Base-by-base conservation (phyloP, 2,329 filamentous ascomycete genomes). In the Arthrobotrys entomopaga region DNA sequence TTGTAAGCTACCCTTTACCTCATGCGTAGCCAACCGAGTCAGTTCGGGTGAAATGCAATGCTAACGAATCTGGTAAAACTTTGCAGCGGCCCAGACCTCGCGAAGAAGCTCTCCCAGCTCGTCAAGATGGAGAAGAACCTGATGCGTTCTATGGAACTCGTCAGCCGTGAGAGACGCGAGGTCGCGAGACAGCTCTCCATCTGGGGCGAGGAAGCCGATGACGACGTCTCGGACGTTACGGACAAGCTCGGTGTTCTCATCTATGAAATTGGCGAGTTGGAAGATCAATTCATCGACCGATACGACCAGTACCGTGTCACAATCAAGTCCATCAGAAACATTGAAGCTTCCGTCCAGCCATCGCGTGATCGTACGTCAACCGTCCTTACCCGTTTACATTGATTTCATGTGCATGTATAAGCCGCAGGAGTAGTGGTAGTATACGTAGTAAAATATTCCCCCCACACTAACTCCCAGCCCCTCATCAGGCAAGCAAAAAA, bases 121-220 rank as follows among this genome's bases (percentile, higher is more conserved):
- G 95, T 99, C 77, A 99, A 99, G 88, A 99, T 99, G 95, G 95
- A 99, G 85, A 99, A 99, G 89, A 98, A 99, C 81, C 92, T 97
- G 67, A 99, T 99, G 95, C 92, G 95, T 82, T 97, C 93, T 82
- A 89, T 98, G 86, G 95, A 99, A 82, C 87, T 92, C 57, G 95
- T 98, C 63, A 93, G 93, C 52, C 90, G 93, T 80, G 95, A 99
- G 86, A 90, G 95, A 79, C 98, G 98, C 93, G 95, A 98, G 80
- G 94, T 97, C 78, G 95, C 95, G 80, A 93, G 97, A 92, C 95
- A 99, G 93, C 87, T 99, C 20, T 98, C 95, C 64, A 88, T 97
- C 80, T 99, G 95, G 95, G 95, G 95, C 77, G 95, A 99, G 82
- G 88, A 86, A 73, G 93, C 92, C 81, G 95, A 99, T 80, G 95